phyloP scores from a whole-genome alignment of 202 grass and related monocot species.

The Carex sylvatica region DNA sequence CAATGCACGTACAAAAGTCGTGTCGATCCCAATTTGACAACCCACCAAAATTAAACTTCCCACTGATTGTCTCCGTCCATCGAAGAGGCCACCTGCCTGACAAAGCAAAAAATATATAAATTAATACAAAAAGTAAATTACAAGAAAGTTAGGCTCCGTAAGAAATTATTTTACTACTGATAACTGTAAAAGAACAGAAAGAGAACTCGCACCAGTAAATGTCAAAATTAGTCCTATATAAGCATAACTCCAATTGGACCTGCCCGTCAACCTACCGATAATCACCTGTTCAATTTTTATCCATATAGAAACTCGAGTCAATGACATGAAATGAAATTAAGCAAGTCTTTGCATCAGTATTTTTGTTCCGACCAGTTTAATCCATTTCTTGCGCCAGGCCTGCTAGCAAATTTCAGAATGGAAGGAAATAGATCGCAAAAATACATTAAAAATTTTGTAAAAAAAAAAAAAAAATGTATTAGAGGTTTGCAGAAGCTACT shows the following conservation, averaged over 20 bases:
- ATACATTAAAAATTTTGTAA: background rate
- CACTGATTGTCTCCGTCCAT: too few relatives aligned
- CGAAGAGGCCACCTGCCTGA: too few relatives aligned
- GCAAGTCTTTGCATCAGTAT: too few relatives aligned
- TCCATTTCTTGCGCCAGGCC: background rate
- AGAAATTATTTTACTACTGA: background rate
- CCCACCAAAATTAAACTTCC: too few relatives aligned
- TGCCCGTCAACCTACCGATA: background rate
- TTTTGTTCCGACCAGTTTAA: background rate
- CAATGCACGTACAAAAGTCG: too few relatives aligned
- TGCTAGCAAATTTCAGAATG: background rate
- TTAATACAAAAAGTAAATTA: too few relatives aligned
- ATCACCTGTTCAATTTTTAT: background rate
- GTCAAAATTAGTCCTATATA: background rate
- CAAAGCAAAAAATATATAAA: too few relatives aligned
- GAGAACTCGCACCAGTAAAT: background rate
- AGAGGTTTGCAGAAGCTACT: background rate
- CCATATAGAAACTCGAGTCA: background rate
- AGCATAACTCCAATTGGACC: background rate
- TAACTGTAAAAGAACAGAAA: background rate
- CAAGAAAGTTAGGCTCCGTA: background rate
- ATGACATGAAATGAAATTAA: background rate
- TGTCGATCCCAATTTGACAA: too few relatives aligned
- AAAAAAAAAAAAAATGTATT: background rate
- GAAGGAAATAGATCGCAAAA: background rate